phyloP scores from a whole-genome alignment of 2,329 filamentous ascomycete species.

The Cladophialophora exuberans region DNA sequence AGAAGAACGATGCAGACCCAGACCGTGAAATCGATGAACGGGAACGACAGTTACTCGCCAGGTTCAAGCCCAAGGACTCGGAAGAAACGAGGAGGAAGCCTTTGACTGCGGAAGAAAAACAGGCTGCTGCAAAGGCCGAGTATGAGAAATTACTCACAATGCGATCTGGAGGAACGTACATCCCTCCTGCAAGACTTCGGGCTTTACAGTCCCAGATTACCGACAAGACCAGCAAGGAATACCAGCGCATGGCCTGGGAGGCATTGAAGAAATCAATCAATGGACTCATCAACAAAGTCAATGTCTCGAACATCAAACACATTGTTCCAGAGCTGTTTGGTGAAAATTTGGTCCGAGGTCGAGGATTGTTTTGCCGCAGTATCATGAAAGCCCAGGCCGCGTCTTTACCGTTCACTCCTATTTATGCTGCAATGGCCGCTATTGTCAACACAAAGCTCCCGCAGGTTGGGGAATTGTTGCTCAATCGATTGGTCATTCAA shows the following conservation, averaged over 20 bases:
- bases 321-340: conserved; percentile 95
- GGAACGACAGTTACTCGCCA: conserved; percentile 56
- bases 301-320: conserved; percentile 95
- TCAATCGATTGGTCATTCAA: conserved; percentile 83
- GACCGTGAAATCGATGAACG: conserved; percentile 53
- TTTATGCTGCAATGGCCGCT: conserved; percentile 92
- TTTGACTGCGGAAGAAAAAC: conserved; percentile 79
- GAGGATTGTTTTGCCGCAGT: conserved; percentile 89
- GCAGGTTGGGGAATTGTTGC: conserved; percentile 86
- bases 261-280: conserved; percentile 99
- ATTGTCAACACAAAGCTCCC: conserved; percentile 98
- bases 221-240: conserved; percentile 94
- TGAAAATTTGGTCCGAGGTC: conserved; percentile 89
- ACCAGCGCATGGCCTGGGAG: conserved; percentile 99
- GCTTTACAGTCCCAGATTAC: conserved; percentile 96
- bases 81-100: conserved; percentile 53
- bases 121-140: conserved; percentile 85
- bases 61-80: conserved; percentile 56
- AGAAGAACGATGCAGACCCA: conserved; percentile 46
- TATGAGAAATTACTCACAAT: conserved; percentile 90
- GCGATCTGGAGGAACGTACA: conserved; percentile 94
- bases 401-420: conserved; percentile 92
- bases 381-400: conserved; percentile 99
- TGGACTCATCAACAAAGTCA: conserved; percentile 98
- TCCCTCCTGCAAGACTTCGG: conserved; percentile 85